phyloP scores from a whole-genome alignment of 1,284 basidiomycete genomes.

The Puccinia coronata region DNA sequence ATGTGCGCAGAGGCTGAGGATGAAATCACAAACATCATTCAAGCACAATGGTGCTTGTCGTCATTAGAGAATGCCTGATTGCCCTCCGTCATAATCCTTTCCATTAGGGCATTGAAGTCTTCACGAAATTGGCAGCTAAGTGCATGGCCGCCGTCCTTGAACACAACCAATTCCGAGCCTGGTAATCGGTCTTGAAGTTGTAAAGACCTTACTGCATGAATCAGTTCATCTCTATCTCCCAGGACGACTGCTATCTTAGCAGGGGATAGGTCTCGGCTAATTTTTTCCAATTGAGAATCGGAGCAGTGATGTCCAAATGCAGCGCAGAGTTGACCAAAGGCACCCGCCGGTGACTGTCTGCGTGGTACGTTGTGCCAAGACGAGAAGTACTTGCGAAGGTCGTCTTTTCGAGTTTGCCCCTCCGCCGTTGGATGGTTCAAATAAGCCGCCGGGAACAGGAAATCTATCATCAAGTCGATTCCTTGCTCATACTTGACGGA shows the following conservation, averaged over 20 bases:
- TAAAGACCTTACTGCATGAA: neutral
- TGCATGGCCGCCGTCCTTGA: constrained; percentile 41
- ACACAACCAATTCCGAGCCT: constrained; percentile 35
- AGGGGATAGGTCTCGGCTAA: neutral
- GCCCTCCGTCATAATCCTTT: constrained; percentile 40
- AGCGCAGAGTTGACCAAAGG: constrained; percentile 17
- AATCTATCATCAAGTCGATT: constrained; percentile 18
- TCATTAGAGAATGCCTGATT: constrained; percentile 11
- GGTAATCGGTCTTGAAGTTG: constrained; percentile 26
- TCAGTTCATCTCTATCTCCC: constrained; percentile 36
- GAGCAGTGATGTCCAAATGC: constrained; percentile 27
- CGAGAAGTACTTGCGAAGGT: neutral
- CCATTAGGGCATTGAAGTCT: constrained; percentile 27
- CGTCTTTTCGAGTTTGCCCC: constrained; percentile 10
- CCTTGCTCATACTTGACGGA: neutral
- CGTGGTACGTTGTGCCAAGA: constrained; percentile 18
- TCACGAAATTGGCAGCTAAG: constrained; percentile 17
- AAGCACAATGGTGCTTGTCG: too few relatives aligned
- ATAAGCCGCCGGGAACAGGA: neutral
- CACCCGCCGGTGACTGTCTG: neutral
- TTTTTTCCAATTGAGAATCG: neutral
- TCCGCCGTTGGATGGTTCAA: neutral
- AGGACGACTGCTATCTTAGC: constrained; percentile 31
- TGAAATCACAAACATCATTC: too few relatives aligned
- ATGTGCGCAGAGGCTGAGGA: neutral